Evolutionary conservation across 129 eudicot genomes (phyloP).

Genomic region (Solidago caesia): DNA sequence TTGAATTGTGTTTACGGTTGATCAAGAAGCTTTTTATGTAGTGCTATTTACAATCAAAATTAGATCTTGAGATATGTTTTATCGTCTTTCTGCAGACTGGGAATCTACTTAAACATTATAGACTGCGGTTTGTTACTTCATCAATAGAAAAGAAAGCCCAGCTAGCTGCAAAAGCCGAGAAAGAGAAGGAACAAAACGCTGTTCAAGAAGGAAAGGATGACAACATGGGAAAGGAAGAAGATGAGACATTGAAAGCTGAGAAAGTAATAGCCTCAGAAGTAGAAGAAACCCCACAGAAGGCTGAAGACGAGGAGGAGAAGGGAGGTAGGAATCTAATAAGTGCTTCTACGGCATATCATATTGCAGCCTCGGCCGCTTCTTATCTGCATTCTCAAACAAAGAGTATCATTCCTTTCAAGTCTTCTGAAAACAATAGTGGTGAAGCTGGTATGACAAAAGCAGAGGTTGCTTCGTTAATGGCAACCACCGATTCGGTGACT

Average conservation of each 20-base stretch:
- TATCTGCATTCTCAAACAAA: conserved; percentile 73
- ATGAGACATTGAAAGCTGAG: conserved; percentile 12
- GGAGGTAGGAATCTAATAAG: conserved; percentile 37
- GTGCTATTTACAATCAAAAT: neutral
- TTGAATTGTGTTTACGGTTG: neutral
- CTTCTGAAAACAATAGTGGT: conserved; percentile 31
- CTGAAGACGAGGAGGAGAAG: conserved; percentile 25
- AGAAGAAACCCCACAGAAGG: conserved; percentile 19
- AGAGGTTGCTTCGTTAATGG: conserved; percentile 82
- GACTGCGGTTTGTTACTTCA: conserved; percentile 74
- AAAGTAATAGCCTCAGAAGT: conserved; percentile 20
- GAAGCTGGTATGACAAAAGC: conserved; percentile 38
- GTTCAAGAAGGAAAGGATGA: conserved; percentile 27
- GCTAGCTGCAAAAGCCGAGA: conserved; percentile 43
- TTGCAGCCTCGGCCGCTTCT: conserved; percentile 95
- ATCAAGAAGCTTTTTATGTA: neutral
- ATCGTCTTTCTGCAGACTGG: conserved; percentile 50
- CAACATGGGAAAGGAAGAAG: neutral
- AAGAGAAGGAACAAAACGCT: conserved; percentile 40
- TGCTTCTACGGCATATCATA: conserved; percentile 66
- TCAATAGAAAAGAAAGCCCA: conserved; percentile 75
- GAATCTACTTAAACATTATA: conserved; percentile 51
- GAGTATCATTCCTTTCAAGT: conserved; percentile 56
- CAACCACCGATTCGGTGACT: conserved; percentile 84
- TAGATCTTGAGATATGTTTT: neutral